Evolutionary conservation across 192 early-diverging fungal species (phyloP), one percentile per base, ranked within the genome.

Genomic region (Rhizophagus sp.): DNA sequence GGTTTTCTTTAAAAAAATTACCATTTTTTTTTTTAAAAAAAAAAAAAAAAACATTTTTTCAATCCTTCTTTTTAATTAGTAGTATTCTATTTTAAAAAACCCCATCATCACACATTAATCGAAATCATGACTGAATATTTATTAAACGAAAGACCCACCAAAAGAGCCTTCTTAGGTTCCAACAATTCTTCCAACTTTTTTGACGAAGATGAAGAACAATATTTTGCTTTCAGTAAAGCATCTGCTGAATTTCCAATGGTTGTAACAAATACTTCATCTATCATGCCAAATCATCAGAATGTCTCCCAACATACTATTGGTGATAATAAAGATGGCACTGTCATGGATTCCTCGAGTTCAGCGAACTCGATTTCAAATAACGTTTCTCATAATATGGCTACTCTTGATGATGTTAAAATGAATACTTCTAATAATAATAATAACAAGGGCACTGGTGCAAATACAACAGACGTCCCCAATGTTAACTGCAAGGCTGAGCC

Each of bases 401-500:
- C 15, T 57, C 19, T 76, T n/a, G 74, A 76, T 76, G 74, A 76
- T 76, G 74, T n/a, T 63, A 76, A 76, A 76, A 64, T 76, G 33
- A 36, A 70, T 70, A 41, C 68, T 70, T 11, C 68, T 70, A 70
- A n/a, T 70, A 70, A 66, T 73, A 44, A 17, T 44, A 74, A 47
- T 25, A 74, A 75, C 61, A 75, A 76, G 74, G 74, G 74, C 68
- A 71, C 44, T 62, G 52, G 34, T 71, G 68, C 67, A 62, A 61
- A 50, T 33, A 62, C 65, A 47, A 47, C 1, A 62, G 69, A 69
- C 66, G 78, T 79, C 68, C 19, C 68, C 69, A 71, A 79, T 50
- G 78, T 64, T 36, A 67, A 17, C 68, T 71, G 78, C 65, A 71
- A 79, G 78, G 78, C 78, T 71, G 78, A 79, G 78, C 78, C 78